phyloP scores from a whole-genome alignment of 2,329 filamentous ascomycete species.

The Chaetomium strumarium region DNA sequence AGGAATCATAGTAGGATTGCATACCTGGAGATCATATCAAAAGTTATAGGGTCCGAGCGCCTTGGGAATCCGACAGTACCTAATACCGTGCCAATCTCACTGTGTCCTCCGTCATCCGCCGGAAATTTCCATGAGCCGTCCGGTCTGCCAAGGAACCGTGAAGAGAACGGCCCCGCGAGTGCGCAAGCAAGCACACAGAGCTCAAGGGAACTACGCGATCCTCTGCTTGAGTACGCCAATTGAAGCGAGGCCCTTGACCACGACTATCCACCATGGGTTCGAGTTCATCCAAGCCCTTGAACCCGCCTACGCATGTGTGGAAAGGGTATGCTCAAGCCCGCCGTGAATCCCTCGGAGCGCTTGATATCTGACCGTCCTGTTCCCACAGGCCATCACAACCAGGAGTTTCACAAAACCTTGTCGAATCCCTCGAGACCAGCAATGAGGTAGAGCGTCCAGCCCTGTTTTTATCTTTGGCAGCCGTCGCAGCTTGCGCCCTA shows the following conservation, averaged over 20 bases:
- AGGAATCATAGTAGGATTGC: too few relatives aligned
- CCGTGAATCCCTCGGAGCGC: constrained; percentile 3
- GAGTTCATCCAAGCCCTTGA: constrained; percentile 49
- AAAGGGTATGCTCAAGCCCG: constrained; percentile 43
- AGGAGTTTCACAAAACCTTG: constrained; percentile 69
- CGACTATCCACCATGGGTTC: constrained; percentile 44
- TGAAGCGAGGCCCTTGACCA: constrained; percentile 23
- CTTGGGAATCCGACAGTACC: background rate
- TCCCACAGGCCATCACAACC: constrained; percentile 38
- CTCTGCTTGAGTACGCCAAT: constrained; percentile 13
- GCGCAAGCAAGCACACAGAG: constrained; percentile 6
- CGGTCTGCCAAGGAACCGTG: constrained; percentile 14
- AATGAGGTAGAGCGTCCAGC: constrained; percentile 61
- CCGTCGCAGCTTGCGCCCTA: background rate
- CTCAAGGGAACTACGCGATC: constrained; percentile 13
- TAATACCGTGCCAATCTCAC: constrained; percentile 9
- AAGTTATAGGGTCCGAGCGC: constrained; percentile 1
- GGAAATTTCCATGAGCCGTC: constrained; percentile 18
- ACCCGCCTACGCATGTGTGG: constrained; percentile 42
- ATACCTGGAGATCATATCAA: too few relatives aligned
- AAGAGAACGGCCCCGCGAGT: constrained; percentile 13
- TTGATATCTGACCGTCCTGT: constrained; percentile 10
- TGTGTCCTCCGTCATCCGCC: constrained; percentile 13
- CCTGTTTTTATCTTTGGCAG: background rate
- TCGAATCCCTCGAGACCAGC: constrained; percentile 77